phyloP scores from a whole-genome alignment of 169 alveolate genomes.

The Eimeria nieschulzi region DNA sequence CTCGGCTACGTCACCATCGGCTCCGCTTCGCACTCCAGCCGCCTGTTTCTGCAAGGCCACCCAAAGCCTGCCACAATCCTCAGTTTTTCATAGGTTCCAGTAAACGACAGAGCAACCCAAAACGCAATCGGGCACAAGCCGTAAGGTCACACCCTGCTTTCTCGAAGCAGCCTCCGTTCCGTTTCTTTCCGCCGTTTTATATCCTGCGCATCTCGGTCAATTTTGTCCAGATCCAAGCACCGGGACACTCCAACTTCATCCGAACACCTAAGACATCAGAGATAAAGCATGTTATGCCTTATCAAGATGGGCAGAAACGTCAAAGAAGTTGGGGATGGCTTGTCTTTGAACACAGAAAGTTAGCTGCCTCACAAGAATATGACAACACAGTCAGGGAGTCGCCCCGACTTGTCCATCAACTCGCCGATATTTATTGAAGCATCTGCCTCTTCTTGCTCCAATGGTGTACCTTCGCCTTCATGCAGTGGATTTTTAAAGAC shows the following conservation, averaged over 20 bases:
- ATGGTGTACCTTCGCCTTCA: not conserved
- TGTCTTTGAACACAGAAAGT: not conserved
- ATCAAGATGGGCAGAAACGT: not conserved
- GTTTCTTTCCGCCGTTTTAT: not conserved
- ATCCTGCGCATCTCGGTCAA: conserved; percentile 27
- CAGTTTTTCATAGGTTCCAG: too few species aligned
- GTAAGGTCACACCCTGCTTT: not conserved
- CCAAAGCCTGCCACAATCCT: not conserved
- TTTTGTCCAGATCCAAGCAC: conserved; percentile 27
- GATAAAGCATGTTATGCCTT: not conserved
- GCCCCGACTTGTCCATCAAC: conserved; percentile 58
- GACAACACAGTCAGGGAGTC: conserved; percentile 61
- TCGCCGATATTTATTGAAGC: conserved; percentile 5
- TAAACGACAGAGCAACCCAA: too few species aligned
- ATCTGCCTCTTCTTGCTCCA: conserved; percentile 4
- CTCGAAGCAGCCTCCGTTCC: conserved; percentile 18
- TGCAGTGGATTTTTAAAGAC: conserved; percentile 32
- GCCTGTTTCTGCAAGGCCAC: conserved; percentile 2
- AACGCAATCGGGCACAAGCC: too few species aligned
- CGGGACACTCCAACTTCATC: conserved; percentile 57
- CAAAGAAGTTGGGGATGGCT: not conserved
- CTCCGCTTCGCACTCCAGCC: not conserved
- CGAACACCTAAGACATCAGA: conserved; percentile 1
- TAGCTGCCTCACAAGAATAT: conserved; percentile 41
- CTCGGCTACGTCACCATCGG: not conserved